Conservation (phyloP, 129 eudicot genomes). For the Flaveria trinervia region DNA sequence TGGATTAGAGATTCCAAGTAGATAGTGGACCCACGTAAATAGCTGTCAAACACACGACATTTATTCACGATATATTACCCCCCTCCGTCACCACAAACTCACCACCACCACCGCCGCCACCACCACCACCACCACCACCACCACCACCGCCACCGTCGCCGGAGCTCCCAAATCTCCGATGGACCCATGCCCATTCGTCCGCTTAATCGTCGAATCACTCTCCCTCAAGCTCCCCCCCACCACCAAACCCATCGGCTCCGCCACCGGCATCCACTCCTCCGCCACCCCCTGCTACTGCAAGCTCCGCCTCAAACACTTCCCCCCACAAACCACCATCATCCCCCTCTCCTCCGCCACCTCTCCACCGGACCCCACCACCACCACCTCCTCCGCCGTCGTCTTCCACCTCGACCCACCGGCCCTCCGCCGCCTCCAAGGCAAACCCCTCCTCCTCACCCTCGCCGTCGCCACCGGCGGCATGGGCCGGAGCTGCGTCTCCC, state of each 20-base stretch:
- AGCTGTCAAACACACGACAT: constrained; percentile 44
- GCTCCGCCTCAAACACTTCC: constrained; percentile 59
- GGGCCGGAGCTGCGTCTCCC: constrained; percentile 67
- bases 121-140: no score
- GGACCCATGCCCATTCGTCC: constrained; percentile 99
- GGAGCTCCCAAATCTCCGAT: constrained; percentile 27
- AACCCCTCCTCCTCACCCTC: constrained; percentile 52
- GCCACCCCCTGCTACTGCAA: constrained; percentile 82
- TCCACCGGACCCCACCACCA: constrained; percentile 32
- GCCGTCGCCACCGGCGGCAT: constrained; percentile 72
- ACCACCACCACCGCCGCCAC: background rate
- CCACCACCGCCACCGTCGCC: background rate
- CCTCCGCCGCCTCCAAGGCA: constrained; percentile 60
- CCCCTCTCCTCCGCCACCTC: constrained; percentile 42
- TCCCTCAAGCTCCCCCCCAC: constrained; percentile 68
- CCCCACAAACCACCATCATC: constrained; percentile 77
- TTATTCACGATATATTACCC: constrained; percentile 38
- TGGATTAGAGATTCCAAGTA: background rate
- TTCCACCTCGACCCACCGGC: constrained; percentile 82
- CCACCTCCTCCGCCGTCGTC: constrained; percentile 46
- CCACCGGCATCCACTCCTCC: constrained; percentile 76
- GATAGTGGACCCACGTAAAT: constrained; percentile 25
- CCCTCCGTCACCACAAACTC: constrained; percentile 25
- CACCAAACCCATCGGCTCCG: constrained; percentile 54
- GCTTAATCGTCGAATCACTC: constrained; percentile 69